Conservation (phyloP, 345 rosid genomes). For the Clausena lansium region DNA sequence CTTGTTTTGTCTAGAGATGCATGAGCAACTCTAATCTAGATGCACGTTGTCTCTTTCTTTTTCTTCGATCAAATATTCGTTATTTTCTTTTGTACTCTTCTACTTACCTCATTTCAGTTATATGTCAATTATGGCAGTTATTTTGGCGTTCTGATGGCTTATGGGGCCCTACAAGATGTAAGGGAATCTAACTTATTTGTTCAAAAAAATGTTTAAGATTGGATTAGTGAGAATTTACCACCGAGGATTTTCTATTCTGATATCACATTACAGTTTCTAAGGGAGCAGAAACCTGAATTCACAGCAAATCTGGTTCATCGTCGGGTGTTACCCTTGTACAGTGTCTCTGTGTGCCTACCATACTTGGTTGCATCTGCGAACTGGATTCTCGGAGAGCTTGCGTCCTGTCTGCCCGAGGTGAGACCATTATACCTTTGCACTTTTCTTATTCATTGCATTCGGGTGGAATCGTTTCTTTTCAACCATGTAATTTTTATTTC, state of each 20-base stretch:
- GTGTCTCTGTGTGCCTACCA: slow-evolving; percentile 48
- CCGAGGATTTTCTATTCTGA: background rate
- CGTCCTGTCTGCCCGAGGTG: slow-evolving; percentile 72
- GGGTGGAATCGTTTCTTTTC: slow-evolving; percentile 4
- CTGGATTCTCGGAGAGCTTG: slow-evolving; percentile 88
- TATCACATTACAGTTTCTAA: slow-evolving; percentile 58
- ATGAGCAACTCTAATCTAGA: background rate
- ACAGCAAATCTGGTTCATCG: slow-evolving; percentile 45
- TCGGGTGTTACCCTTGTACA: slow-evolving; percentile 66
- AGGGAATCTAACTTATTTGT: slow-evolving; percentile 30
- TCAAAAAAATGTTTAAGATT: slow-evolving; percentile 1
- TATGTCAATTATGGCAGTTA: slow-evolving; percentile 49
- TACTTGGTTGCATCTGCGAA: slow-evolving; percentile 78
- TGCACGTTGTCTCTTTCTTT: background rate
- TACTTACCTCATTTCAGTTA: slow-evolving; percentile 25
- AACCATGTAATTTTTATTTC: slow-evolving; percentile 3
- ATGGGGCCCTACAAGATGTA: slow-evolving; percentile 88
- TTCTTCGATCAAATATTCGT: slow-evolving; percentile 3
- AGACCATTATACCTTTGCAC: slow-evolving; percentile 17
- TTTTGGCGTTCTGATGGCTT: slow-evolving; percentile 86
- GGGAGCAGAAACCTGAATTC: slow-evolving; percentile 60
- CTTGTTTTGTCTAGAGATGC: background rate
- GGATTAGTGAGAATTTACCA: slow-evolving; percentile 1
- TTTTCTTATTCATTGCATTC: slow-evolving; percentile 11
- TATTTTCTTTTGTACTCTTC: background rate